Percentiles rank a stretch among this genome's conserved stretches.
phyloP scores from a whole-genome alignment of 208 protist species.

The Crithidia sp. region DNA sequence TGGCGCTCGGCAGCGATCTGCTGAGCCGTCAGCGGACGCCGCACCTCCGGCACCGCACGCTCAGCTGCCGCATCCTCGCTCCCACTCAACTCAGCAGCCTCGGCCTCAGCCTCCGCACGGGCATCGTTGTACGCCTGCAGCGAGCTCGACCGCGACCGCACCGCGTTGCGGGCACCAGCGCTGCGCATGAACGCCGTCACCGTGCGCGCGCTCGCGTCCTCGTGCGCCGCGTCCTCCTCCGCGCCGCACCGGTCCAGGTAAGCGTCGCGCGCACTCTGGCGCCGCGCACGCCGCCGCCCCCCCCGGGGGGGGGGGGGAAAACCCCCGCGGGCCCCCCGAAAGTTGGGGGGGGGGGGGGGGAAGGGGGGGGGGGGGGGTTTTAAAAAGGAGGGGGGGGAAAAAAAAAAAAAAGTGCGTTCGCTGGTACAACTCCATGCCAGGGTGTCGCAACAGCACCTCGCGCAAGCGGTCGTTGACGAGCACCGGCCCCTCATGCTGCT shows the following conservation, averaged over 20 bases:
- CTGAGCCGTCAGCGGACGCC: not conserved
- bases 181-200: conserved; percentile 31
- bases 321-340: no score
- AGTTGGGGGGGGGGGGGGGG: no score
- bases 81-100: not conserved
- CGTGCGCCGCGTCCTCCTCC: conserved; percentile 12
- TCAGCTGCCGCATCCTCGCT: not conserved
- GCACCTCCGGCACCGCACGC: not conserved
- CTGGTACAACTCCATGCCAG: conserved; percentile 1
- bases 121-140: conserved; percentile 26
- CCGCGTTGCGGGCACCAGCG: conserved; percentile 15
- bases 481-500: conserved; percentile 16
- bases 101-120: not conserved
- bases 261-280: conserved; percentile 17
- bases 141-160: conserved; percentile 7
- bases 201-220: conserved; percentile 25
- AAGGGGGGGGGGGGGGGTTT: no score
- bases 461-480: conserved; percentile 9
- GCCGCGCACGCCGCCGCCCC: conserved; percentile 13
- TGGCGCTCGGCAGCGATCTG: conserved; percentile 6
- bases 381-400: no score
- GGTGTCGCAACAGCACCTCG: conserved; percentile 14
- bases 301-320: no score
- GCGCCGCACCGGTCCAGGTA: conserved; percentile 23
- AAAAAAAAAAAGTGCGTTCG: no score